Conservation (phyloP, 2,329 filamentous ascomycete species). For the Colletotrichum neosansevieriae region DNA sequence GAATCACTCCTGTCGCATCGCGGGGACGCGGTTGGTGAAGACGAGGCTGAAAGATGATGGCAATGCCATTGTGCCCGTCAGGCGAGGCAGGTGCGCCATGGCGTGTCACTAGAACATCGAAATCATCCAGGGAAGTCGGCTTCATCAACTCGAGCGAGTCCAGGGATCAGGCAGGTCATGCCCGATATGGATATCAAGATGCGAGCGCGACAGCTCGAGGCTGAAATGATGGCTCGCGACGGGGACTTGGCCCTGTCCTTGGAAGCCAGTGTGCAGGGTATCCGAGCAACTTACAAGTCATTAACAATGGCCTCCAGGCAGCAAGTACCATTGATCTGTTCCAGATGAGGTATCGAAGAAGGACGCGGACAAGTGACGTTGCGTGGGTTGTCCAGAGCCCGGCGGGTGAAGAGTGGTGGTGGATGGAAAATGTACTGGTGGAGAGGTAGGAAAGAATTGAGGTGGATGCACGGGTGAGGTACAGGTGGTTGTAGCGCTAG, state of each 20-base stretch:
- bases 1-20: conserved; percentile 59
- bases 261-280: conserved; percentile 46
- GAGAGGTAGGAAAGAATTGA: conserved; percentile 56
- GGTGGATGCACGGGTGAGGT: conserved; percentile 45
- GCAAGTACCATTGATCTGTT: conserved; percentile 42
- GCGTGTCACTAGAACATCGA: conserved; percentile 46
- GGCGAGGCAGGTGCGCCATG: conserved; percentile 42
- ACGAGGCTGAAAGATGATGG: conserved; percentile 61
- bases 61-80: conserved; percentile 57
- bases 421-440: conserved; percentile 46
- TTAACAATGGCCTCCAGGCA: conserved; percentile 58
- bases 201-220: conserved; percentile 46
- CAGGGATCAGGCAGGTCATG: conserved; percentile 44
- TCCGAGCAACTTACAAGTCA: conserved; percentile 62
- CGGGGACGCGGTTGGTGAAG: conserved; percentile 57
- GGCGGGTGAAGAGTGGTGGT: conserved; percentile 40
- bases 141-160: conserved; percentile 50
- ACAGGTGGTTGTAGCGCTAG: conserved; percentile 41
- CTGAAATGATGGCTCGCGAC: conserved; percentile 53
- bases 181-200: conserved; percentile 51
- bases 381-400: conserved; percentile 37
- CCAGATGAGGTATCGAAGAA: conserved; percentile 29
- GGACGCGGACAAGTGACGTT: conserved; percentile 33
- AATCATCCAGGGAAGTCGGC: conserved; percentile 49
- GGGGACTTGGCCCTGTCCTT: conserved; percentile 49